Evolutionary conservation across 768 basidiomycete genomes (phyloP).

Genomic region (Cystofilobasidium capitatum): DNA sequence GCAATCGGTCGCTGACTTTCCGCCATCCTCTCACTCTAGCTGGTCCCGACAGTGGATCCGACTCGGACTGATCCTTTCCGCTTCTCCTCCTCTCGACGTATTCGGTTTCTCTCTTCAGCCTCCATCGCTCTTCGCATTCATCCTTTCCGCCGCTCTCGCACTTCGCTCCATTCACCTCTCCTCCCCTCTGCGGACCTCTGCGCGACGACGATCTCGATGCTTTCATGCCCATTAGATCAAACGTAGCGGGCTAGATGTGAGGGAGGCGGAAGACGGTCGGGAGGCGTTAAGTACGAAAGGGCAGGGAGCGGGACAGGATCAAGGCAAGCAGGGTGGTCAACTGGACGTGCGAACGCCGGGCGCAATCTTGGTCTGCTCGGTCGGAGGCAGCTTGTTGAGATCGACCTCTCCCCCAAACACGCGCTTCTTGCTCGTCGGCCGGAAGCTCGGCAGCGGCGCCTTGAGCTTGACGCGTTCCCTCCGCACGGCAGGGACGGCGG

Average conservation of each 20-base stretch:
- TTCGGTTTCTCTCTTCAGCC: not conserved
- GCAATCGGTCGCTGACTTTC: not conserved
- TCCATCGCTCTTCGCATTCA: not conserved
- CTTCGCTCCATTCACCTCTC: too few species aligned
- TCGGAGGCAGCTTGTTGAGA: not conserved
- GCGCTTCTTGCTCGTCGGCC: constrained; percentile 1
- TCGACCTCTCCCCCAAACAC: constrained; percentile 3
- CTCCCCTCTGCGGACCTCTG: too few species aligned
- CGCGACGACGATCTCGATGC: too few species aligned
- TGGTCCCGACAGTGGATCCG: not conserved
- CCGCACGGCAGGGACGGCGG: not conserved
- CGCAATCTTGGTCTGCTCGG: too few species aligned
- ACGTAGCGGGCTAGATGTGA: too few species aligned
- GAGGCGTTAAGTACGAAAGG: too few species aligned
- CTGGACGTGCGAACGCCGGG: too few species aligned
- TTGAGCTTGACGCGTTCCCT: constrained; percentile 19
- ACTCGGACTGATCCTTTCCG: not conserved
- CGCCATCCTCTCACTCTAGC: not conserved
- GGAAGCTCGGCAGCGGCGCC: constrained; percentile 13
- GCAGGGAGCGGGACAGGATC: too few species aligned
- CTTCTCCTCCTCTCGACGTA: not conserved
- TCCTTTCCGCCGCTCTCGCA: not conserved
- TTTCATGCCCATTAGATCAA: too few species aligned
- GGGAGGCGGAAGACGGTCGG: too few species aligned
- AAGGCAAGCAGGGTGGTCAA: too few species aligned